Evolutionary conservation across 148 eudicot species (phyloP), one percentile per base, ranked within the genome.

Genomic region (Selenicereus undatus): DNA sequence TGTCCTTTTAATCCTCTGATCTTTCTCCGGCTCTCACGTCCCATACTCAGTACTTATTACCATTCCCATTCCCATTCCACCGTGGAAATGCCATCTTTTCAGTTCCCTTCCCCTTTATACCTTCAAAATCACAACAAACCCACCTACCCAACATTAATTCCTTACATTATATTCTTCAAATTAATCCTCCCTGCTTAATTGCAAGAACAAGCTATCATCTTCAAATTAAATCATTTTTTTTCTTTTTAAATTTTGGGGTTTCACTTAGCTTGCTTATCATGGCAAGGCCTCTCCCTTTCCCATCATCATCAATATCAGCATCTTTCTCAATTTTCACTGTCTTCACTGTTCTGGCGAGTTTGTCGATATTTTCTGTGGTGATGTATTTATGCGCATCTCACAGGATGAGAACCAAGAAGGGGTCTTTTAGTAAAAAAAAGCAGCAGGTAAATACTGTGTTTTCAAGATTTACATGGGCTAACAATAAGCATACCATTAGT

Each of bases 371-470:
- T 70, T 85, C 93, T 4, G 71, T 87, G 6, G 84, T 88, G 4
- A 65, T 76, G 17, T 88, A 88, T 68, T 68, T 89, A 54, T 90
- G 93, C 62, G 89, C 87, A 26, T 88, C 89, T 30, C 87, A 77
- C 35, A 87, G 74, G 77, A 78, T 78, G 75, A 56, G 71, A 17
- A 21, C 16, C 21, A 70, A 80, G 22, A 16, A 74, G 81, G 73
- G 56, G 45, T 72, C 4, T 52, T 78, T 73, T 7, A 64, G 8
- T 18, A 74, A 71, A 68, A 81, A 54, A 80, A 82, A 80, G 73
- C 74, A 3, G 78, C 72, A 43, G 76, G 71, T 2, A 20, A 82
- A 69, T 86, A 76, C 26, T 45, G 13, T 30, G 13, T 42, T 60
- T 10, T 81, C 68, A 42, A 85, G 60, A 76, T 79, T 75, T 13